These are phyloP conservation scores for Salvia sclarea DNA, from an alignment of 305 asterid genomes.

Conservation along the genomic window DNA sequence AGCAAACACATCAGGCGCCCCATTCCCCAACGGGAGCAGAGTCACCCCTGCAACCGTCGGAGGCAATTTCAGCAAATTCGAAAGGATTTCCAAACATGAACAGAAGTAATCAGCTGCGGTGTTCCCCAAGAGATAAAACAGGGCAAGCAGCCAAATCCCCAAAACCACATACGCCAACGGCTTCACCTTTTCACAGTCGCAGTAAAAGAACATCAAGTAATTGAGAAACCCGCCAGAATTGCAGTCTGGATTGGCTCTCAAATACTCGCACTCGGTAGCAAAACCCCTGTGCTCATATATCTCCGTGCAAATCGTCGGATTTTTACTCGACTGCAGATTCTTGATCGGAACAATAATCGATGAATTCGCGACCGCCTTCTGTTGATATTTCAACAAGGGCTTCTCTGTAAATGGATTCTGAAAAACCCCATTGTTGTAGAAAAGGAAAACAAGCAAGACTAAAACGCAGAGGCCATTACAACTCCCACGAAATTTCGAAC, in stretches of 20 bases:
- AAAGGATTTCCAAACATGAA: constrained; percentile 64
- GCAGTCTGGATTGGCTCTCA: constrained; percentile 61
- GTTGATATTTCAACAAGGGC: constrained; percentile 27
- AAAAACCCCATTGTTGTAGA: constrained; percentile 30
- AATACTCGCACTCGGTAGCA: constrained; percentile 57
- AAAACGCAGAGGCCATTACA: constrained; percentile 50
- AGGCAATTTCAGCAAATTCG: constrained; percentile 53
- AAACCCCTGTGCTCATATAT: constrained; percentile 54
- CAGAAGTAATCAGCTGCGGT: constrained; percentile 90
- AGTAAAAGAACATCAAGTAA: constrained; percentile 69
- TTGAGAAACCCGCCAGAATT: constrained; percentile 64
- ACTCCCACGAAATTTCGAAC: constrained; percentile 51
- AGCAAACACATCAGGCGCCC: constrained; percentile 92
- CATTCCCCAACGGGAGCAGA: constrained; percentile 84
- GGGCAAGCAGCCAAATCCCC: constrained; percentile 57
- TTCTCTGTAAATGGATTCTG: constrained; percentile 38
- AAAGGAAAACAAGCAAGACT: constrained; percentile 46
- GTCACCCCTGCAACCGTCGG: constrained; percentile 92
- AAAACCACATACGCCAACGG: constrained; percentile 52
- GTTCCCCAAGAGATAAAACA: constrained; percentile 75
- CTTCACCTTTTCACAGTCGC: constrained; percentile 46
- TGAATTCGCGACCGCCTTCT: not conserved
- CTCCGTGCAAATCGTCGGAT: constrained; percentile 50
- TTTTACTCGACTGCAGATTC: constrained; percentile 28
- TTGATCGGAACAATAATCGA: not conserved